Percentiles rank a stretch among this genome's conserved stretches.
phyloP scores from a whole-genome alignment of 371 early-diverging fungal genomes.

The Vittaforma corneae region DNA sequence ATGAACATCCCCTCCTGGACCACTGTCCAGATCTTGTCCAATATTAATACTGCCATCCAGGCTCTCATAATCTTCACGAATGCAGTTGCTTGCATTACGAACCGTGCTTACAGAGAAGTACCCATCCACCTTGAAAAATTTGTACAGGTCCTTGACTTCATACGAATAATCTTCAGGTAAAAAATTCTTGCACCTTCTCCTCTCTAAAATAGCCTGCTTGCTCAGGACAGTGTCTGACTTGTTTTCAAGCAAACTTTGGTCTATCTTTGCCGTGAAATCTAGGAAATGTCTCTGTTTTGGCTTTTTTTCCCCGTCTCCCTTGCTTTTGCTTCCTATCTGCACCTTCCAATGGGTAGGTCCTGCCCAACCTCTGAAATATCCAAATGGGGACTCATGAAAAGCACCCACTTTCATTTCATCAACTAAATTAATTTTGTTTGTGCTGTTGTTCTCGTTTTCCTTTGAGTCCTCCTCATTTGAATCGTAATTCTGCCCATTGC shows the following conservation, averaged over 20 bases:
- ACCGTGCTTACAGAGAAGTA: slow-evolving; percentile 12
- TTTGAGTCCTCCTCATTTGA: background rate
- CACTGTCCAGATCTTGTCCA: background rate
- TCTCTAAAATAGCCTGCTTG: slow-evolving; percentile 37
- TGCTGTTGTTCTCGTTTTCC: background rate
- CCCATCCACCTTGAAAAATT: slow-evolving; percentile 40
- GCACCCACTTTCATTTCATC: slow-evolving; percentile 12
- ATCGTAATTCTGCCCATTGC: background rate
- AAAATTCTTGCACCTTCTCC: slow-evolving; percentile 47
- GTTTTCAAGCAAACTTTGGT: slow-evolving; percentile 32
- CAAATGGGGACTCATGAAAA: slow-evolving; percentile 38
- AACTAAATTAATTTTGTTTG: background rate
- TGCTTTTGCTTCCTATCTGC: slow-evolving; percentile 11
- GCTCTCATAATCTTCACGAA: slow-evolving; percentile 7
- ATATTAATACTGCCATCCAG: background rate
- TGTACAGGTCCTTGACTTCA: slow-evolving; percentile 49
- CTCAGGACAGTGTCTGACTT: slow-evolving; percentile 35
- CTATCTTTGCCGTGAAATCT: slow-evolving; percentile 40
- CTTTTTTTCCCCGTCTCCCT: slow-evolving; percentile 12
- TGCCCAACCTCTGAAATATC: slow-evolving; percentile 57
- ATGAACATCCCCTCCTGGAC: background rate
- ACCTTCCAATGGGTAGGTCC: slow-evolving; percentile 56
- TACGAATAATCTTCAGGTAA: slow-evolving; percentile 50
- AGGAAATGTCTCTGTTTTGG: slow-evolving; percentile 43
- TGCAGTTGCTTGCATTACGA: slow-evolving; percentile 2